phyloP scores from a whole-genome alignment of 495 filamentous ascomycete genomes.

The Neurospora tetrasperma region DNA sequence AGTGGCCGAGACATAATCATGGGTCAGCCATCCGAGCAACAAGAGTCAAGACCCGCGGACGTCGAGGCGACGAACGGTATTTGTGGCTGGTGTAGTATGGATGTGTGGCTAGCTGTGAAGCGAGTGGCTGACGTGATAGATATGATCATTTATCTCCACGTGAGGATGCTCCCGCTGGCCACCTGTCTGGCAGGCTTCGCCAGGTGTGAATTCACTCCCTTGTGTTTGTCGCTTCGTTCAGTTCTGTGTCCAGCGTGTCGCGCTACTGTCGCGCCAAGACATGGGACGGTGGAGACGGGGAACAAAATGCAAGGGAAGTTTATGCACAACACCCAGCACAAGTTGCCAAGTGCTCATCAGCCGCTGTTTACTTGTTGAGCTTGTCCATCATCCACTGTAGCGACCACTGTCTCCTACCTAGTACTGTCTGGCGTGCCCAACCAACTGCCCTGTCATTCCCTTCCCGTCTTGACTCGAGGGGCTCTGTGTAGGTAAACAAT shows the following conservation, averaged over 20 bases:
- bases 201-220: not conserved
- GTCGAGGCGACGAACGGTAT: not conserved
- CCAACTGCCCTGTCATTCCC: not conserved
- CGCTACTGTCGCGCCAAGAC: constrained; percentile 5
- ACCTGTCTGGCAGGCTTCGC: not conserved
- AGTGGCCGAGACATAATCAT: not conserved
- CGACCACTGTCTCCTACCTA: not conserved
- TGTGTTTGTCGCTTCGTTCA: not conserved
- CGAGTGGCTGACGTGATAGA: not conserved
- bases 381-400: not conserved
- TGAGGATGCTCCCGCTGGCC: not conserved
- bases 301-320: not conserved
- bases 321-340: not conserved
- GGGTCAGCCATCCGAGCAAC: not conserved
- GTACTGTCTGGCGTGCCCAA: not conserved
- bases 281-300: not conserved
- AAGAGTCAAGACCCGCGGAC: not conserved
- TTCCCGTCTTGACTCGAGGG: not conserved
- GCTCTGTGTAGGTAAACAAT: not conserved
- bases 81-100: not conserved
- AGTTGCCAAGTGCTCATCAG: not conserved
- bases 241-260: not conserved
- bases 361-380: not conserved
- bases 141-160: too few relatives aligned
- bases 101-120: not conserved